phyloP scores from a whole-genome alignment of 805 yeast genomes.

The Candida ficus region DNA sequence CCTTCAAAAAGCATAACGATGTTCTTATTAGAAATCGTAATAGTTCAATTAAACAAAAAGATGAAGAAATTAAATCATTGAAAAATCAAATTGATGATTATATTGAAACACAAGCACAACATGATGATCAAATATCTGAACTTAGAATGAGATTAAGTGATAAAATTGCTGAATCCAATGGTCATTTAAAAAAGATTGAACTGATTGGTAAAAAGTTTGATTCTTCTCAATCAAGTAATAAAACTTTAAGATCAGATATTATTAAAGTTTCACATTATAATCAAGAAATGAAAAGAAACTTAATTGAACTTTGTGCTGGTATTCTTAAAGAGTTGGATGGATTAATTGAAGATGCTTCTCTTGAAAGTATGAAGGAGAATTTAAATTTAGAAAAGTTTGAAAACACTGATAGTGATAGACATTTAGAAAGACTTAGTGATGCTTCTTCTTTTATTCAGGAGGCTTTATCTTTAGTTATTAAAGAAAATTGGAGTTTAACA shows the following conservation, averaged over 20 bases:
- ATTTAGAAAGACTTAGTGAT: slow-evolving; percentile 9
- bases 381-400: slow-evolving; percentile 1
- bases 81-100: slow-evolving; percentile 3
- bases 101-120: neutral
- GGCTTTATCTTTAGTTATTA: slow-evolving; percentile 12
- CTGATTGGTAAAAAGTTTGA: slow-evolving; percentile 2
- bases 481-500: slow-evolving; percentile 13
- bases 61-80: slow-evolving; percentile 13
- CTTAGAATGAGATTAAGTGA: slow-evolving; percentile 12
- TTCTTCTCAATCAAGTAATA: slow-evolving; percentile 3
- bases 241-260: slow-evolving; percentile 11
- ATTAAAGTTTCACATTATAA: slow-evolving; percentile 6
- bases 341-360: slow-evolving; percentile 14
- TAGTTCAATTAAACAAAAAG: slow-evolving; percentile 8
- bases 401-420: slow-evolving; percentile 3
- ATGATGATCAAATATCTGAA: slow-evolving; percentile 6
- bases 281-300: slow-evolving; percentile 11
- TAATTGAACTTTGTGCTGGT: slow-evolving; percentile 4
- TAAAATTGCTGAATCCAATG: slow-evolving; percentile 1
- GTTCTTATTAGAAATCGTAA: neutral
- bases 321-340: slow-evolving; percentile 14
- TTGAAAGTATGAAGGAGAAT: slow-evolving; percentile 9
- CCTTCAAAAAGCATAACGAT: slow-evolving; percentile 2
- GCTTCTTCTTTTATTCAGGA: slow-evolving; percentile 14
- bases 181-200: slow-evolving; percentile 5